Conservation (phyloP, 2,329 filamentous ascomycete genomes). For the Furcasterigmium sp. region DNA sequence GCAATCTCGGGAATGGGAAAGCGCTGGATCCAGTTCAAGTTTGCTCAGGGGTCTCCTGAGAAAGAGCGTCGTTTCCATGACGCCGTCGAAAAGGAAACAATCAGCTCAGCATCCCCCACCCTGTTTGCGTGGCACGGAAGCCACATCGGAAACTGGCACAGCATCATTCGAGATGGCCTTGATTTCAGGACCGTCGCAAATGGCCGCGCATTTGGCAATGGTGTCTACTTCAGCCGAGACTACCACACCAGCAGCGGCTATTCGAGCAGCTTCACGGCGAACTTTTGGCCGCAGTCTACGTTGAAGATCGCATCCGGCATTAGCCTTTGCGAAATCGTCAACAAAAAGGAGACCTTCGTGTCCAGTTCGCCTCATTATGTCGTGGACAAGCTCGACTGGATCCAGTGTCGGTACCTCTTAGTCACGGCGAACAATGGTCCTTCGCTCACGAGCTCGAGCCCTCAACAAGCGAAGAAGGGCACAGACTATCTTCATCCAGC, state of each 20-base stretch:
- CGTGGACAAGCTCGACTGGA: slow-evolving; percentile 74
- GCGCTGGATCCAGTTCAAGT: slow-evolving; percentile 73
- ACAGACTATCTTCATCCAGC: too few species aligned
- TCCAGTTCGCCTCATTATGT: slow-evolving; percentile 59
- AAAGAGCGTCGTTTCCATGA: slow-evolving; percentile 73
- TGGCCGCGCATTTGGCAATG: slow-evolving; percentile 71
- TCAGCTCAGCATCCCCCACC: slow-evolving; percentile 47
- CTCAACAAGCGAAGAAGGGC: too few species aligned
- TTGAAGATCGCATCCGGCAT: slow-evolving; percentile 56
- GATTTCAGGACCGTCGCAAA: slow-evolving; percentile 59
- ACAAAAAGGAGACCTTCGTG: slow-evolving; percentile 59
- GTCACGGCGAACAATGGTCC: slow-evolving; percentile 16
- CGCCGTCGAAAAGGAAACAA: slow-evolving; percentile 42
- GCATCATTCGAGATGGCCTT: slow-evolving; percentile 77
- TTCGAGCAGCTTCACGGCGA: neutral
- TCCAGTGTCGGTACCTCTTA: slow-evolving; percentile 83
- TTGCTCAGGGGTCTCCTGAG: slow-evolving; percentile 83
- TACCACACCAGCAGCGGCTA: slow-evolving; percentile 54
- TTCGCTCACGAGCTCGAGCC: too few species aligned
- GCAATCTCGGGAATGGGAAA: slow-evolving; percentile 10
- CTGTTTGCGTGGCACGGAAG: slow-evolving; percentile 89
- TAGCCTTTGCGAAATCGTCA: slow-evolving; percentile 82
- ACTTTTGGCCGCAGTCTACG: slow-evolving; percentile 61
- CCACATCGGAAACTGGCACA: slow-evolving; percentile 74
- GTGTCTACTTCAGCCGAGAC: slow-evolving; percentile 71